phyloP scores from a whole-genome alignment of 352 stramenopile genomes.

The Phytopythium sindhum region DNA sequence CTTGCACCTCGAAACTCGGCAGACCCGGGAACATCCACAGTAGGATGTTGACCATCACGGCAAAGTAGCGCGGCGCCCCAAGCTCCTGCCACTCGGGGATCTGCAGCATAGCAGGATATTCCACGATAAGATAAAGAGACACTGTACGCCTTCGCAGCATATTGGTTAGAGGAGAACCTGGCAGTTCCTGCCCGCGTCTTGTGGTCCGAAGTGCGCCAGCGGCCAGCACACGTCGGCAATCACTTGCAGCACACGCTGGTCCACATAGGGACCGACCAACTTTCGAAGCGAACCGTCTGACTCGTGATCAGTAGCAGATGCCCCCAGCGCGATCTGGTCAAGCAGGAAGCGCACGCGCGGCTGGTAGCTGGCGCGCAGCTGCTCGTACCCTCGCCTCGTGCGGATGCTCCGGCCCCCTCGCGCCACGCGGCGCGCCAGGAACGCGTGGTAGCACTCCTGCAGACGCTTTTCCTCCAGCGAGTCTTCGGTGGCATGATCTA shows the following conservation, averaged over 20 bases:
- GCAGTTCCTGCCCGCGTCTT: slow-evolving; percentile 3
- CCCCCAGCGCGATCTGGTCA: neutral
- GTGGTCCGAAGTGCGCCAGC: slow-evolving; percentile 36
- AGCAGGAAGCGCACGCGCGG: slow-evolving; percentile 18
- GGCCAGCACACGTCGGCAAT: slow-evolving; percentile 47
- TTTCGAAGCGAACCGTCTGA: slow-evolving; percentile 7
- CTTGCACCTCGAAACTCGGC: slow-evolving; percentile 35
- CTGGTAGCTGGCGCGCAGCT: slow-evolving; percentile 34
- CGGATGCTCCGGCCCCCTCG: slow-evolving; percentile 26
- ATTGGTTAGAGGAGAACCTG: neutral
- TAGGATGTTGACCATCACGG: slow-evolving; percentile 37
- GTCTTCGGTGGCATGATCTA: neutral
- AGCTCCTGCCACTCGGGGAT: slow-evolving; percentile 38
- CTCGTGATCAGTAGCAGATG: neutral
- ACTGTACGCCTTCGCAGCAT: neutral
- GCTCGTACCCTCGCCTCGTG: slow-evolving; percentile 19
- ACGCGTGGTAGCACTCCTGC: slow-evolving; percentile 18
- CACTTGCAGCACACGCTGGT: slow-evolving; percentile 30
- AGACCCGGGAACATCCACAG: slow-evolving; percentile 54
- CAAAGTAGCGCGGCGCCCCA: slow-evolving; percentile 39
- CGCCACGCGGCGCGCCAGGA: slow-evolving; percentile 12
- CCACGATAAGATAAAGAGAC: neutral
- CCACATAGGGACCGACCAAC: slow-evolving; percentile 35
- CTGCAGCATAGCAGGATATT: neutral
- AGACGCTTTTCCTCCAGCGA: slow-evolving; percentile 1